Conservation (phyloP, 345 rosid species). For the Leavenworthia alabamica region DNA sequence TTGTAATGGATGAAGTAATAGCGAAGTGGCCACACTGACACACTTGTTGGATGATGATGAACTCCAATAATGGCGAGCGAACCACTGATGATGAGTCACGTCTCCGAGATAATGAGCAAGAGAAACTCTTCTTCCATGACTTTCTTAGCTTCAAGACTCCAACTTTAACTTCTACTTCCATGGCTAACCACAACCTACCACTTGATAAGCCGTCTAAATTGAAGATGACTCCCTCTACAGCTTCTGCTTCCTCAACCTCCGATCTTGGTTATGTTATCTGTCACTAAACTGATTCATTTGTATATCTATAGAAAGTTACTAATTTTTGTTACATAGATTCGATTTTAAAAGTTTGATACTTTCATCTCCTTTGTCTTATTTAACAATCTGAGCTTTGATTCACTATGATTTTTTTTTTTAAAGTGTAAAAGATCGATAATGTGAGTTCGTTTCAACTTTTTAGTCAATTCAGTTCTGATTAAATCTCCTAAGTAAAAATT, state of each 20-base stretch:
- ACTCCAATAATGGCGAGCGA: slow-evolving; percentile 30
- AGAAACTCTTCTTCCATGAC: slow-evolving; percentile 73
- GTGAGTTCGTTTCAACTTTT: slow-evolving; percentile 5
- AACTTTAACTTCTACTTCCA: slow-evolving; percentile 35
- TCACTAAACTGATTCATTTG: slow-evolving; percentile 14
- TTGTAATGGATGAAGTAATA: slow-evolving; percentile 32
- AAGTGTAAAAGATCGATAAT: slow-evolving; percentile 10
- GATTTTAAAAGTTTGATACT: slow-evolving; percentile 4
- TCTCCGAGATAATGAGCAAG: slow-evolving; percentile 32
- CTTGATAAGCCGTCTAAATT: slow-evolving; percentile 22
- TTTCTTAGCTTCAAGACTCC: slow-evolving; percentile 67
- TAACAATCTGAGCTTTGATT: background rate
- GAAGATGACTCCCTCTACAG: slow-evolving; percentile 41
- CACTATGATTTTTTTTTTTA: background rate
- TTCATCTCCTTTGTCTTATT: background rate
- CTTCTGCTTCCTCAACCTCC: slow-evolving; percentile 58
- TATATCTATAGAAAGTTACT: slow-evolving; percentile 9
- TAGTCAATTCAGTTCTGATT: background rate
- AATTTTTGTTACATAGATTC: background rate
- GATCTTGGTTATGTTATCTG: slow-evolving; percentile 71
- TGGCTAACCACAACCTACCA: slow-evolving; percentile 32
- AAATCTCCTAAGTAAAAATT: background rate
- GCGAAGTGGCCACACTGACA: slow-evolving; percentile 43
- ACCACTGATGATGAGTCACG: slow-evolving; percentile 14
- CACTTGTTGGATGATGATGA: slow-evolving; percentile 36